Conservation (phyloP, 208 protist species). For the Acanthamoeba healyi region DNA sequence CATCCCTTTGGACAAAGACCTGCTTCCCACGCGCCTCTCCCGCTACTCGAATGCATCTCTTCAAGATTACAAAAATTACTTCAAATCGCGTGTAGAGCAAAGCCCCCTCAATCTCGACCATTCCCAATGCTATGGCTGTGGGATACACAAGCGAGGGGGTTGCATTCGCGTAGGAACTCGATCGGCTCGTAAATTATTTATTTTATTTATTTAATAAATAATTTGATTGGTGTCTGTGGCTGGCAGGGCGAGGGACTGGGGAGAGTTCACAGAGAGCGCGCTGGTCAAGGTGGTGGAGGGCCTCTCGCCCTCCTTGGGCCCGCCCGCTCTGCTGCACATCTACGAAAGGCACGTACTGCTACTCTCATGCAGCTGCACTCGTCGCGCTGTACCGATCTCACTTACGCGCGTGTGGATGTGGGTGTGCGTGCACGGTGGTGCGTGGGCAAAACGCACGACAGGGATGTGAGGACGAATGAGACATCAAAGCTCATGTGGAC, state of each 20-base stretch:
- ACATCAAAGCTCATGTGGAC: constrained; percentile 1
- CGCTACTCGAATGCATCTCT: no score
- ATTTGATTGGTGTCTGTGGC: background rate
- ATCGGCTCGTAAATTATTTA: background rate
- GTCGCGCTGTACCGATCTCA: background rate
- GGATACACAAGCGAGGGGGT: no score
- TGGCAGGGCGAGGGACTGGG: constrained; percentile 1
- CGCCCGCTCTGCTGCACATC: background rate
- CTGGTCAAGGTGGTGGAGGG: constrained; percentile 12
- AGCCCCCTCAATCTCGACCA: no score
- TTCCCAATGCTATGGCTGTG: no score
- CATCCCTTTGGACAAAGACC: no score
- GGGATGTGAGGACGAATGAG: background rate
- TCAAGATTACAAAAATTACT: no score
- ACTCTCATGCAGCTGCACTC: background rate
- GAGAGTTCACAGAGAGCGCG: constrained; percentile 23
- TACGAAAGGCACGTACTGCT: background rate
- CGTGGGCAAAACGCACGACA: no score
- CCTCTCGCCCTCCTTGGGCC: background rate
- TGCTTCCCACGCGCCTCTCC: no score
- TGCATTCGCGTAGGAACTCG: no score
- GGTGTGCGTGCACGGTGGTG: no score
- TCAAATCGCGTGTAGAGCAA: no score
- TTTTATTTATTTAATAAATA: background rate
- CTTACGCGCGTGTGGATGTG: background rate